A percentile compares a stretch with the other conserved stretches of the same genome.
These are phyloP conservation scores for Tuber borchii DNA, from an alignment of 495 filamentous ascomycete genomes.

Conservation along the genomic window DNA sequence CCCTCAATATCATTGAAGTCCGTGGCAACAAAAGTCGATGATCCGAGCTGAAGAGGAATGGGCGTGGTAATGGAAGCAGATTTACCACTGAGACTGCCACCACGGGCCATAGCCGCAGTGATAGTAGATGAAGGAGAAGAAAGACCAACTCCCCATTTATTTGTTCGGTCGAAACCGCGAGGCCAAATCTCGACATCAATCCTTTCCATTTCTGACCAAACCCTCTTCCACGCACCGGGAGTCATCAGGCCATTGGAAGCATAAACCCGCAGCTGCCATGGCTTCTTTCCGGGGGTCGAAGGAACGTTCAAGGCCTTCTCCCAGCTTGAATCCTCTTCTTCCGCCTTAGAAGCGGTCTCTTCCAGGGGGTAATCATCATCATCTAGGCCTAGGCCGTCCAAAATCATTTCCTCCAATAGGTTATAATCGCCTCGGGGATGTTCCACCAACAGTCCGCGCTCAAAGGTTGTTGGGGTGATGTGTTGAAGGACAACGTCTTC, in stretches of 20 bases:
- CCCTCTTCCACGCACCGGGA: conserved; percentile 83
- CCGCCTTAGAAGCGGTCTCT: conserved; percentile 46
- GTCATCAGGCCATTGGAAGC: conserved; percentile 91
- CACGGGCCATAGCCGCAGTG: conserved; percentile 10
- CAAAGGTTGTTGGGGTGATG: conserved; percentile 67
- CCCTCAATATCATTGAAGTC: neutral
- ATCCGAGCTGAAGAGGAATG: conserved; percentile 3
- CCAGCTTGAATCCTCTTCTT: conserved; percentile 48
- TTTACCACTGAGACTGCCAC: conserved; percentile 24
- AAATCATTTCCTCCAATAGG: conserved; percentile 80
- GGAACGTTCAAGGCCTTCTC: conserved; percentile 36
- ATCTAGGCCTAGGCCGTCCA: conserved; percentile 81
- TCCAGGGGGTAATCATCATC: conserved; percentile 48
- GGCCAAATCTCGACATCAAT: conserved; percentile 88
- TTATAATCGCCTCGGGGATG: conserved; percentile 90
- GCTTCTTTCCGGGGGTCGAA: conserved; percentile 43
- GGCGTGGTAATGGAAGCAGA: conserved; percentile 11
- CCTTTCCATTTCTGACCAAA: conserved; percentile 95
- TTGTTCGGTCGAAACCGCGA: conserved; percentile 44
- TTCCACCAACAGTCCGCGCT: conserved; percentile 76
- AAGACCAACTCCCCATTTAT: neutral
- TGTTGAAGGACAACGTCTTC: conserved; percentile 61
- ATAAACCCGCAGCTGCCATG: conserved; percentile 83
- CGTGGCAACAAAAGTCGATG: neutral
- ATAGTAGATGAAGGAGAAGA: conserved; percentile 1